Evolutionary conservation across 2,329 filamentous ascomycete species (phyloP).

Genomic region (Fusarium scirpi): DNA sequence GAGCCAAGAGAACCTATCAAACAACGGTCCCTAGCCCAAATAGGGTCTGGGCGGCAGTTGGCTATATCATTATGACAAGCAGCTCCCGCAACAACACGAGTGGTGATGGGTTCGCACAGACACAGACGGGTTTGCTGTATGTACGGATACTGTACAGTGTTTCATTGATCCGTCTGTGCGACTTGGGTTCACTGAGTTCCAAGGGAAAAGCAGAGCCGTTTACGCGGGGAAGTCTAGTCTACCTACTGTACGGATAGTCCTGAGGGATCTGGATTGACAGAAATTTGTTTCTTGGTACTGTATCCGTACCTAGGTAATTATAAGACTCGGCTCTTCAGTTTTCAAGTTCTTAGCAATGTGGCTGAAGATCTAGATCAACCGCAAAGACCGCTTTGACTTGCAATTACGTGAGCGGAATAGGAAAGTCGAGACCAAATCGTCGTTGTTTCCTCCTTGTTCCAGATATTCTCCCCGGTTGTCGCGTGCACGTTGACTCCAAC

Average conservation of each 20-base stretch:
- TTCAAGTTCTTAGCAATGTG: slow-evolving; percentile 6
- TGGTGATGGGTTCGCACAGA: slow-evolving; percentile 23
- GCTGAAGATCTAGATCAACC: slow-evolving; percentile 3
- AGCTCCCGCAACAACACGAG: slow-evolving; percentile 9
- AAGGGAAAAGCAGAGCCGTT: slow-evolving; percentile 6
- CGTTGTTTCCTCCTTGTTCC: slow-evolving; percentile 10
- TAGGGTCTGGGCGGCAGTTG: slow-evolving; percentile 26
- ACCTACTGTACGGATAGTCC: not conserved
- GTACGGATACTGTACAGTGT: not conserved
- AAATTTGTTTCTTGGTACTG: not conserved
- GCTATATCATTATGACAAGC: slow-evolving; percentile 35
- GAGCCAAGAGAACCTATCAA: slow-evolving; percentile 29
- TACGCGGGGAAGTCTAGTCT: slow-evolving; percentile 16
- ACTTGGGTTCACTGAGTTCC: not conserved
- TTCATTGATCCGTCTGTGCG: slow-evolving; percentile 12
- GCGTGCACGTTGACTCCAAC: not conserved
- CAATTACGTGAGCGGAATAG: slow-evolving; percentile 7
- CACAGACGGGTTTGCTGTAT: slow-evolving; percentile 12
- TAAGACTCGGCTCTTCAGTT: not conserved
- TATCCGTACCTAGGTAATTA: not conserved
- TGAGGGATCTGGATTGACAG: not conserved
- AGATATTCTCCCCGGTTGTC: slow-evolving; percentile 18
- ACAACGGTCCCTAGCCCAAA: slow-evolving; percentile 36
- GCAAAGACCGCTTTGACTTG: not conserved
- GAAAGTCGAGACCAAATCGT: not conserved